Conservation (phyloP, 441 rosid genomes). For the Gossypium davidsonii region DNA sequence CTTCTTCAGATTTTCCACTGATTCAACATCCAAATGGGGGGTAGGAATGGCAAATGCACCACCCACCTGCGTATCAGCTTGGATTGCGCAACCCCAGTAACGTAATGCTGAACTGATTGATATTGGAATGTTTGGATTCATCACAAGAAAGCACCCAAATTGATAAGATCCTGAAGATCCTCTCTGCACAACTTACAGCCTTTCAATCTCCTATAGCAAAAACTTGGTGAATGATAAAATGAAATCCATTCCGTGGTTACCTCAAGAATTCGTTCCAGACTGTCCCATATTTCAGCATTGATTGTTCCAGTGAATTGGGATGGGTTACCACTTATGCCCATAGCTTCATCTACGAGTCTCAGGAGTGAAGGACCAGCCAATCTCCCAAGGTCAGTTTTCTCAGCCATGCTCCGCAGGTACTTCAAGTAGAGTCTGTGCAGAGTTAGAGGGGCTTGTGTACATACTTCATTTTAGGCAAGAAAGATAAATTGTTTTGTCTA, state of each 20-base stretch:
- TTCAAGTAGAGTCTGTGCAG: constrained; percentile 62
- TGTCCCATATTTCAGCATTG: constrained; percentile 72
- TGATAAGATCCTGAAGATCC: constrained; percentile 52
- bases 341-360: constrained; percentile 64
- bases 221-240: background rate
- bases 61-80: constrained; percentile 70
- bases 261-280: constrained; percentile 59
- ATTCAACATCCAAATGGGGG: constrained; percentile 24
- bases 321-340: constrained; percentile 43
- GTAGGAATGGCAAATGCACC: constrained; percentile 51
- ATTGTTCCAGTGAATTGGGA: constrained; percentile 39
- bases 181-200: constrained; percentile 39
- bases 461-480: background rate
- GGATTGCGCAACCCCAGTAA: constrained; percentile 80
- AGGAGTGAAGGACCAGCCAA: constrained; percentile 69
- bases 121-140: constrained; percentile 54
- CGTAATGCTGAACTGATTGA: constrained; percentile 66
- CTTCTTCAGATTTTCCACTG: constrained; percentile 29
- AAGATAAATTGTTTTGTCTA: background rate
- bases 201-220: constrained; percentile 13
- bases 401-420: constrained; percentile 69
- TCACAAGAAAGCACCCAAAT: constrained; percentile 60
- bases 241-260: constrained; percentile 32
- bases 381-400: constrained; percentile 90
- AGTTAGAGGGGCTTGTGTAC: constrained; percentile 11